phyloP scores from a whole-genome alignment of 2,329 filamentous ascomycete genomes.

The Fusarium phyllophilum region DNA sequence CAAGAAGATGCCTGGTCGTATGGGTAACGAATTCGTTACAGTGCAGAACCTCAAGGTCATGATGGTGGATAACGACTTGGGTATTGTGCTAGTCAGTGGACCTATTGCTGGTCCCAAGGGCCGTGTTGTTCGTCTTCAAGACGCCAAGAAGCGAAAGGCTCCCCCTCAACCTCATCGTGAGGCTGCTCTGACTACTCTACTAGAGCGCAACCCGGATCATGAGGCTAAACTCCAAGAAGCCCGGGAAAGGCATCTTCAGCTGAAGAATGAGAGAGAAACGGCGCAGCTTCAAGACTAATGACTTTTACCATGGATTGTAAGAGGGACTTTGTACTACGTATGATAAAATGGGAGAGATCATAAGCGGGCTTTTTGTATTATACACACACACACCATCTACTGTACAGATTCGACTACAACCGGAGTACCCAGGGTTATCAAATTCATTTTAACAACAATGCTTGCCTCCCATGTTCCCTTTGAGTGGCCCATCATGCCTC shows the following conservation, averaged over 20 bases:
- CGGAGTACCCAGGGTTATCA: constrained; percentile 40
- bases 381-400: constrained; percentile 48
- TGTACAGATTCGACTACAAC: constrained; percentile 46
- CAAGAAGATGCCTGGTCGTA: constrained; percentile 97
- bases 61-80: constrained; percentile 86
- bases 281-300: constrained; percentile 32
- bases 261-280: constrained; percentile 60
- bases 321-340: constrained; percentile 44
- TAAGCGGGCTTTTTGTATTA: constrained; percentile 53
- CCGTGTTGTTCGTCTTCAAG: constrained; percentile 84
- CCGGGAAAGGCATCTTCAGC: constrained; percentile 60
- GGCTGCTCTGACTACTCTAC: constrained; percentile 55
- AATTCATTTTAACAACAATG: constrained; percentile 23
- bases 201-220: constrained; percentile 60
- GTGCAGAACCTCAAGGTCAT: constrained; percentile 91
- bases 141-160: constrained; percentile 85
- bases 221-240: constrained; percentile 60
- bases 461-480: background rate
- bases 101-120: constrained; percentile 89
- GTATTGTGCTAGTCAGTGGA: constrained; percentile 88
- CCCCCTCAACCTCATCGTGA: constrained; percentile 61
- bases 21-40: constrained; percentile 90
- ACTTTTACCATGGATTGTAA: constrained; percentile 35
- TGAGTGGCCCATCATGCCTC: background rate
- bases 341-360: constrained; percentile 42